Percentiles rank a stretch among this genome's conserved stretches.
These are phyloP conservation scores for Myriosclerotinia scirpicola DNA, from an alignment of 2,329 filamentous ascomycete genomes.

Conservation along the genomic window DNA sequence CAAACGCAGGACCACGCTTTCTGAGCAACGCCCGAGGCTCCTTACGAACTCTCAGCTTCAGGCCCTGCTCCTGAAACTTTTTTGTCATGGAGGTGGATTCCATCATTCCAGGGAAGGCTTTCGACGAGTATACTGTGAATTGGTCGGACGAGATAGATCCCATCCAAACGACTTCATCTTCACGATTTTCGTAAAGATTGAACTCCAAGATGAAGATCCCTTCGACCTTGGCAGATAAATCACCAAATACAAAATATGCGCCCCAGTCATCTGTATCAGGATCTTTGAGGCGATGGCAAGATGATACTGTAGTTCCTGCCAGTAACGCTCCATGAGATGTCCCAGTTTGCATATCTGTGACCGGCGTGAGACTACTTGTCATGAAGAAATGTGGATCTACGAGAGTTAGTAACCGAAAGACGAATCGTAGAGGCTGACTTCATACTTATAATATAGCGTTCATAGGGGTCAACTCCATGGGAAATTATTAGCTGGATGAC, in stretches of 20 bases:
- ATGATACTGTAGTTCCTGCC: conserved; percentile 74
- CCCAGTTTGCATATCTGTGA: conserved; percentile 18
- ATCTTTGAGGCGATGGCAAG: conserved; percentile 79
- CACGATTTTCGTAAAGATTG: conserved; percentile 69
- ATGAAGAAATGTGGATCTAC: conserved; percentile 51
- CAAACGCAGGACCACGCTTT: conserved; percentile 39
- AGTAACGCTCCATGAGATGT: conserved; percentile 50
- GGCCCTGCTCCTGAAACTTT: conserved; percentile 83
- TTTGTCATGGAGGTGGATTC: conserved; percentile 81
- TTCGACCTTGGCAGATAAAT: conserved; percentile 75
- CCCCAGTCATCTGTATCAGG: conserved; percentile 68
- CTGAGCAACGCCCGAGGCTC: conserved; percentile 61
- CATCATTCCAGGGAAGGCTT: conserved; percentile 75
- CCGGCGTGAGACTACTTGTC: conserved; percentile 9
- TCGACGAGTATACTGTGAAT: conserved; percentile 65
- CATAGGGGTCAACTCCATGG: conserved; percentile 46
- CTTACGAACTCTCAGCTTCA: conserved; percentile 78
- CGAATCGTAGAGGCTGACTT: background rate
- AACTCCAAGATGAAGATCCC: conserved; percentile 75
- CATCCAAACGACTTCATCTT: conserved; percentile 34
- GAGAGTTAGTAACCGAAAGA: conserved; percentile 24
- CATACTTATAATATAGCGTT: conserved; percentile 59
- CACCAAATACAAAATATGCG: conserved; percentile 88
- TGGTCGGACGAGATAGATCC: conserved; percentile 56
- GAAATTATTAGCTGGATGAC: conserved; percentile 68